These are phyloP conservation scores for Xerocomus potaroensis DNA, from an alignment of 768 basidiomycete genomes.

Conservation along the genomic window DNA sequence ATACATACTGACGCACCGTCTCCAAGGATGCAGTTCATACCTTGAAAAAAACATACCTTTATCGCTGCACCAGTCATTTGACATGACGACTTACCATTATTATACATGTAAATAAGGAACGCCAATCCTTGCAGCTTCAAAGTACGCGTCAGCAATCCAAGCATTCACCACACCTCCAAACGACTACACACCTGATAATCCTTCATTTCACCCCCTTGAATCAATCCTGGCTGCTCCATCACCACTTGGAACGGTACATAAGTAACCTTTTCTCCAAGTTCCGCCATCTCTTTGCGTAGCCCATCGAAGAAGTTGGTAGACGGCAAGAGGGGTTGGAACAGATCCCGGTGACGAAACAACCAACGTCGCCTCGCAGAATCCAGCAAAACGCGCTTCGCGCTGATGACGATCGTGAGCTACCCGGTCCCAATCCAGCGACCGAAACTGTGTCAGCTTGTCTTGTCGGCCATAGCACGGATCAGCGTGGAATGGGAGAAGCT, in stretches of 20 bases:
- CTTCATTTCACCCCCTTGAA: slow-evolving; percentile 60
- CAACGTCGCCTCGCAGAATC: slow-evolving; percentile 44
- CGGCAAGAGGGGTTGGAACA: slow-evolving; percentile 48
- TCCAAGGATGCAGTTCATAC: slow-evolving; percentile 68
- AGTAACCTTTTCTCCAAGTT: slow-evolving; percentile 22
- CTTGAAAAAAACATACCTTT: slow-evolving; percentile 27
- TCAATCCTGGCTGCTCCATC: slow-evolving; percentile 44
- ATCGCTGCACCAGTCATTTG: neutral
- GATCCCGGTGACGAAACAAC: slow-evolving; percentile 39
- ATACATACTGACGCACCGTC: slow-evolving; percentile 44
- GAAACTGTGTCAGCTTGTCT: too few relatives aligned
- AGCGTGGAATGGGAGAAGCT: too few relatives aligned
- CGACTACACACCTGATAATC: slow-evolving; percentile 55
- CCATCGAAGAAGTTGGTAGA: slow-evolving; percentile 36
- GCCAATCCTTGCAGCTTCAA: slow-evolving; percentile 56
- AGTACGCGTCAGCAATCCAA: neutral
- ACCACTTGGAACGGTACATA: slow-evolving; percentile 38
- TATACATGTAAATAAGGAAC: slow-evolving; percentile 62
- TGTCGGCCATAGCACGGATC: neutral
- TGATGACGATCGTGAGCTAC: slow-evolving; percentile 40
- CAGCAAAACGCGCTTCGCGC: slow-evolving; percentile 33
- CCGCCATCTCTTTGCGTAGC: slow-evolving; percentile 30
- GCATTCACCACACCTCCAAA: neutral
- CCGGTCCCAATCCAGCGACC: neutral
- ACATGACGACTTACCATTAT: slow-evolving; percentile 45